A percentile compares a stretch with the other conserved stretches of the same genome.
phyloP scores from a whole-genome alignment of 306 rosid genomes.

The Fagus sylvatica region DNA sequence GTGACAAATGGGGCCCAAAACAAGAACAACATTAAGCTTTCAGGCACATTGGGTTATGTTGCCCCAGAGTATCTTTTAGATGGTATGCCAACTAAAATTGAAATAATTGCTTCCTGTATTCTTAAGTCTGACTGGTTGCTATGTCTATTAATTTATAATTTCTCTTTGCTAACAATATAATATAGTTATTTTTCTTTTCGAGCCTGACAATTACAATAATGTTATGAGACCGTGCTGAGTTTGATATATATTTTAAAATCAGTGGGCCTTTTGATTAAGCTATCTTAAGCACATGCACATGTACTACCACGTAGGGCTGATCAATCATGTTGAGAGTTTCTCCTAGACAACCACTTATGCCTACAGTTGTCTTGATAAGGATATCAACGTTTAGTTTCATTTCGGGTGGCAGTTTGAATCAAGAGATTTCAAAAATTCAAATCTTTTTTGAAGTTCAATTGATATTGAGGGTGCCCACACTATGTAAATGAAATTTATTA shows the following conservation, averaged over 20 bases:
- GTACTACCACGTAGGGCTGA: slow-evolving; percentile 21
- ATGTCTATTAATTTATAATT: slow-evolving; percentile 19
- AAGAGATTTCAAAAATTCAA: not conserved
- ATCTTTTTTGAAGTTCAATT: not conserved
- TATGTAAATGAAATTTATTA: not conserved
- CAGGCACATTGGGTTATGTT: slow-evolving; percentile 89
- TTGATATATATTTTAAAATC: slow-evolving; percentile 23
- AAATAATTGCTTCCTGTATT: slow-evolving; percentile 21
- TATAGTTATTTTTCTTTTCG: slow-evolving; percentile 30
- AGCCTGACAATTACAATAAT: slow-evolving; percentile 33
- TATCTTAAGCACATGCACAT: slow-evolving; percentile 34
- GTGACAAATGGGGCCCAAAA: slow-evolving; percentile 74
- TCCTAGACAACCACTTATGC: slow-evolving; percentile 18
- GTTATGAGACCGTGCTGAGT: slow-evolving; percentile 22
- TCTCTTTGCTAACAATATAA: slow-evolving; percentile 33
- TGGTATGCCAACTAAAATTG: slow-evolving; percentile 61
- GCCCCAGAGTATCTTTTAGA: slow-evolving; percentile 97
- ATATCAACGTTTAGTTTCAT: not conserved
- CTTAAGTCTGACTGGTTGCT: slow-evolving; percentile 21
- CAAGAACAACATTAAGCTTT: slow-evolving; percentile 79
- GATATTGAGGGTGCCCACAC: not conserved
- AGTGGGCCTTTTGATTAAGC: slow-evolving; percentile 21
- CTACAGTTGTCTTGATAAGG: not conserved
- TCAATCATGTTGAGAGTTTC: slow-evolving; percentile 33
- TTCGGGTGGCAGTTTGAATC: not conserved